These are phyloP conservation scores for Penicillium turbatum DNA, from an alignment of 495 filamentous ascomycete species.

Conservation along the genomic window DNA sequence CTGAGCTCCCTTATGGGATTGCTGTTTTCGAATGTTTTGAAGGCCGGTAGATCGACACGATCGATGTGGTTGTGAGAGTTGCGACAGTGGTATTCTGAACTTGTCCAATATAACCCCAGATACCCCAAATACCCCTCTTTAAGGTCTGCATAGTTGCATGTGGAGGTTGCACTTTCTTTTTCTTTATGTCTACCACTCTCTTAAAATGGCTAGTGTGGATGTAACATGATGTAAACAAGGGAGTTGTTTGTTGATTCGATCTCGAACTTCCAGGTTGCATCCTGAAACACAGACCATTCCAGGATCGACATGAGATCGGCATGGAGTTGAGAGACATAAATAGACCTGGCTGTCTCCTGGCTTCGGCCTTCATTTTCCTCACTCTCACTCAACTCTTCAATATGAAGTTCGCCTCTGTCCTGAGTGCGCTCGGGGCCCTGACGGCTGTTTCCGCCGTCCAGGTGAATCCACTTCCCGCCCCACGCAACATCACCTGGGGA, in stretches of 20 bases:
- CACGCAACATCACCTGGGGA: slow-evolving; percentile 51
- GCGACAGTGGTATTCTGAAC: slow-evolving; percentile 5
- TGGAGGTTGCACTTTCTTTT: slow-evolving; percentile 18
- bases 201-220: slow-evolving; percentile 8
- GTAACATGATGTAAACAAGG: slow-evolving; percentile 21
- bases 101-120: neutral
- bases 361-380: neutral
- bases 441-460: slow-evolving; percentile 38
- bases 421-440: slow-evolving; percentile 23
- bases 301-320: slow-evolving; percentile 17
- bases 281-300: slow-evolving; percentile 3
- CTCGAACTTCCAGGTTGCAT: slow-evolving; percentile 1
- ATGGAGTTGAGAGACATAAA: slow-evolving; percentile 17
- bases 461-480: slow-evolving; percentile 54
- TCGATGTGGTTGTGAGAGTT: neutral
- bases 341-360: slow-evolving; percentile 6
- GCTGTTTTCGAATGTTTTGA: neutral
- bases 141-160: slow-evolving; percentile 13
- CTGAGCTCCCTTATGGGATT: neutral
- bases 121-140: slow-evolving; percentile 1
- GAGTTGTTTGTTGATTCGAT: slow-evolving; percentile 8
- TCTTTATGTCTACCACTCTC: neutral
- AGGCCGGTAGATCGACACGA: neutral
- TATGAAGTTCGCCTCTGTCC: slow-evolving; percentile 33
- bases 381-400: slow-evolving; percentile 8